Base-by-base conservation (phyloP, 2,329 filamentous ascomycete genomes). In the Magnaporthiopsis rhizophila region DNA sequence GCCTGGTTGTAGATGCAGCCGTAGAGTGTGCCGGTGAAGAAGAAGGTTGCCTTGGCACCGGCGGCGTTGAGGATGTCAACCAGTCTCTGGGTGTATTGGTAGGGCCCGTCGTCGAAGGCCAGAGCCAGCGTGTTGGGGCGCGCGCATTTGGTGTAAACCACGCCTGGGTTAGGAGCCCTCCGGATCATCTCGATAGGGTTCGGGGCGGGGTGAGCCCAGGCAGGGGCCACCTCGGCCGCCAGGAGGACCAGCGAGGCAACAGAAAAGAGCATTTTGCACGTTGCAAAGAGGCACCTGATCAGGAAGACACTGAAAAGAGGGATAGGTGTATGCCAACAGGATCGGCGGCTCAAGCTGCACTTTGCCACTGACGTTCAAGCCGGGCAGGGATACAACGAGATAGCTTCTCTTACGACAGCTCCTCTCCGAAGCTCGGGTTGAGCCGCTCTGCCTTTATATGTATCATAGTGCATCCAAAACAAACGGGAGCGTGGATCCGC, bases 81-180 rank as follows among this genome's bases (percentile, higher is more conserved):
- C 2, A 85, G 73, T 59, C 75, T 73, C 2, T 72, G 75, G 0
- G 81, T 85, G 69, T 80, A 83, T 64, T 76, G 71, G 65, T 79
- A 81, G 1, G 82, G 82, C 0, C 81, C 81, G 63, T 84, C 82
- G 64, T 84, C 82, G 66, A 81, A 83, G 1, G 81, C 81, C n/a
- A 84, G 75, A 0, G 81, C 80, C 3, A 84, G 71, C 57, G 78
- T 74, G 15, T 77, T 77, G 0, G 80, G 76, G 65, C 74, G 75
- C 64, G 71, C 71, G 72, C 80, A 82, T 67, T 78, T 75, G 11
- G 75, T 77, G 66, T 81, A 80, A 50, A 82, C 77, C 30, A 75
- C 73, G 18, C 80, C 80, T 1, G 77, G 71, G 13, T 71, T 74
- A 38, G 77, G 74, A 2, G 75, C 74, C 8, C 78, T 75, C 64